phyloP scores from a whole-genome alignment of 78 protist genomes.

The Isochrysis galbana region DNA sequence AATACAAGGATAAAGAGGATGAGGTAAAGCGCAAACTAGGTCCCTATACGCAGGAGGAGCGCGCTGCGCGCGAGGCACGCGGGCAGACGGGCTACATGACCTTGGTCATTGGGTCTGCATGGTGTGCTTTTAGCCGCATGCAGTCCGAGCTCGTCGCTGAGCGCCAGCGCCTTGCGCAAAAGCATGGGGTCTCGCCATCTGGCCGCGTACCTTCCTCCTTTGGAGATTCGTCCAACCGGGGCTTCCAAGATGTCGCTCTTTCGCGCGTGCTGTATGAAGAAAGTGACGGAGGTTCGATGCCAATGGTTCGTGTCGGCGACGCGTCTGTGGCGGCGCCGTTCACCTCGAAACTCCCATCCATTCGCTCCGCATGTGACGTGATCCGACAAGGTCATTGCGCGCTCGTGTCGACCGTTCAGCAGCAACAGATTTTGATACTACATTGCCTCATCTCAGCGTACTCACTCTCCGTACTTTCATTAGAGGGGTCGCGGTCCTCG shows the following conservation, averaged over 20 bases:
- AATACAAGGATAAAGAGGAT: neutral
- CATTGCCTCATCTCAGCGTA: conserved; percentile 47
- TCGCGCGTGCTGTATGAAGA: too few species aligned
- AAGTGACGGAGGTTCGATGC: too few species aligned
- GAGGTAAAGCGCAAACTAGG: too few species aligned
- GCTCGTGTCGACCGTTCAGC: conserved; percentile 37
- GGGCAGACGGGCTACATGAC: conserved; percentile 14
- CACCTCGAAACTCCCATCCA: conserved; percentile 35
- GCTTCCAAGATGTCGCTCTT: too few species aligned
- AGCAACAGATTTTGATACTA: conserved; percentile 49
- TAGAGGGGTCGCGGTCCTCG: conserved; percentile 33
- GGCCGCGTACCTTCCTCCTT: too few species aligned
- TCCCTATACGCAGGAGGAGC: conserved; percentile 28
- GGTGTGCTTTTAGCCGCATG: neutral
- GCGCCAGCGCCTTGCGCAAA: neutral
- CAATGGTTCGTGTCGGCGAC: conserved; percentile 42
- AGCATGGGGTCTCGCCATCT: conserved; percentile 27
- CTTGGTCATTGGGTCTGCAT: too few species aligned
- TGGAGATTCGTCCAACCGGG: too few species aligned
- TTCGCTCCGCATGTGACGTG: neutral
- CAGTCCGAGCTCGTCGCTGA: neutral
- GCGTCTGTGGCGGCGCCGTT: conserved; percentile 66
- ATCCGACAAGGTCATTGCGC: conserved; percentile 42
- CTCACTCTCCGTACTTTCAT: conserved; percentile 22
- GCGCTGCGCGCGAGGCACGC: neutral